These are phyloP conservation scores for Acer campestre DNA, from an alignment of 345 rosid genomes.

Conservation along the genomic window DNA sequence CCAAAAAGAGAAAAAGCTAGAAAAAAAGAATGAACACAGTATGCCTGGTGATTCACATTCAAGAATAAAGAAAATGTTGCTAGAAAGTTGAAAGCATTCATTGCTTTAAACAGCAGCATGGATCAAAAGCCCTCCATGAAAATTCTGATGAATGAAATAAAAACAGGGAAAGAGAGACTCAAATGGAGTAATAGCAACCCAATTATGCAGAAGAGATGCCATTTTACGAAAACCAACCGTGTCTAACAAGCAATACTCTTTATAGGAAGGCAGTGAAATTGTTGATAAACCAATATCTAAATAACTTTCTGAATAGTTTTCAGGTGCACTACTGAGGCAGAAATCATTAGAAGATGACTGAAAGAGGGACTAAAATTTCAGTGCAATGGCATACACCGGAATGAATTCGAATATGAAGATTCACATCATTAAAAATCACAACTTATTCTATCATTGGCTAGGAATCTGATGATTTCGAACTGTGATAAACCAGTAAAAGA, in stretches of 20 bases:
- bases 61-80: not conserved
- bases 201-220: not conserved
- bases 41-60: not conserved
- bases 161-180: not conserved
- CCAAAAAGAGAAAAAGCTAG: not conserved
- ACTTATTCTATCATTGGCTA: not conserved
- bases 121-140: not conserved
- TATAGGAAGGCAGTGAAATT: not conserved
- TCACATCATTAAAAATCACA: not conserved
- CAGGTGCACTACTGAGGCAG: not conserved
- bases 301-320: not conserved
- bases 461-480: constrained; percentile 1
- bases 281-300: not conserved
- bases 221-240: not conserved
- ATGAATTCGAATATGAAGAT: too few relatives aligned
- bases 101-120: not conserved
- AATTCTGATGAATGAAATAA: not conserved
- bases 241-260: not conserved
- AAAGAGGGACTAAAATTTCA: not conserved
- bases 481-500: not conserved
- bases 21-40: not conserved
- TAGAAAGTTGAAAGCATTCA: not conserved
- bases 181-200: not conserved
- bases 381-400: too few relatives aligned
- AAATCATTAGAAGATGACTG: not conserved